A percentile compares a stretch with the other conserved stretches of the same genome.
Conservation (phyloP, 2,329 filamentous ascomycete genomes). For the Claviceps africana region DNA sequence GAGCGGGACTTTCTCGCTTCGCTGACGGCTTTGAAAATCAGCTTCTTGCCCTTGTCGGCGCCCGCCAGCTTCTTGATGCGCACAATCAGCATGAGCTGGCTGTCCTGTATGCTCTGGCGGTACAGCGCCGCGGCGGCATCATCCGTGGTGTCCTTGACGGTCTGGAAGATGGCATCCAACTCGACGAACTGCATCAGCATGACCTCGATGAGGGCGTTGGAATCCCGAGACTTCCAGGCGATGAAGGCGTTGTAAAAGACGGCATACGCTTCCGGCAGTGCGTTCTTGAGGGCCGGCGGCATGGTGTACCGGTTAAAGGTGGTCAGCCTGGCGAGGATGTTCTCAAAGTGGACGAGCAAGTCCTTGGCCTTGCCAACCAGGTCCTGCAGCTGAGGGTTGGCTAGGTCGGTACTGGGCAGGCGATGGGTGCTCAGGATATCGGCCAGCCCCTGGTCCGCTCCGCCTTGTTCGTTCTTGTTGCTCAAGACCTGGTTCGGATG, state of each 20-base stretch:
- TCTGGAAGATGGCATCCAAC: slow-evolving; percentile 70
- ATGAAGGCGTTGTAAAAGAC: slow-evolving; percentile 68
- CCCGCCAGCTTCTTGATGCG: slow-evolving; percentile 68
- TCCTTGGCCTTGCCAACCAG: slow-evolving; percentile 67
- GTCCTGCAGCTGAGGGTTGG: slow-evolving; percentile 52
- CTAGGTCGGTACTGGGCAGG: slow-evolving; percentile 31
- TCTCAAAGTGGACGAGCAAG: slow-evolving; percentile 65
- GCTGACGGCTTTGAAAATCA: slow-evolving; percentile 62
- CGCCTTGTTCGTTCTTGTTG: slow-evolving; percentile 52
- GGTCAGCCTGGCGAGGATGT: slow-evolving; percentile 51
- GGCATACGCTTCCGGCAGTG: slow-evolving; percentile 55
- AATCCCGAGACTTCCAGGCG: slow-evolving; percentile 72
- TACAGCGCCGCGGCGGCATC: slow-evolving; percentile 64
- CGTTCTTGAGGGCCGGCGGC: slow-evolving; percentile 45
- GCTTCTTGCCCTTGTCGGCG: slow-evolving; percentile 51
- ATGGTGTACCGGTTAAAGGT: slow-evolving; percentile 53
- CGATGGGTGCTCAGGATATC: slow-evolving; percentile 15
- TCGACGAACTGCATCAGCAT: slow-evolving; percentile 82
- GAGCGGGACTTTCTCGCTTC: slow-evolving; percentile 50
- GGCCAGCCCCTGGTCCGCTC: slow-evolving; percentile 40
- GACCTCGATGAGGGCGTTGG: slow-evolving; percentile 61
- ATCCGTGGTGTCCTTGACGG: slow-evolving; percentile 64
- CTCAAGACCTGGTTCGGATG: slow-evolving; percentile 67
- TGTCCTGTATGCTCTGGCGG: slow-evolving; percentile 64
- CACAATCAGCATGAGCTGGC: slow-evolving; percentile 65